Conservation (phyloP, 2,329 filamentous ascomycete genomes). For the Aspergillus hortae region DNA sequence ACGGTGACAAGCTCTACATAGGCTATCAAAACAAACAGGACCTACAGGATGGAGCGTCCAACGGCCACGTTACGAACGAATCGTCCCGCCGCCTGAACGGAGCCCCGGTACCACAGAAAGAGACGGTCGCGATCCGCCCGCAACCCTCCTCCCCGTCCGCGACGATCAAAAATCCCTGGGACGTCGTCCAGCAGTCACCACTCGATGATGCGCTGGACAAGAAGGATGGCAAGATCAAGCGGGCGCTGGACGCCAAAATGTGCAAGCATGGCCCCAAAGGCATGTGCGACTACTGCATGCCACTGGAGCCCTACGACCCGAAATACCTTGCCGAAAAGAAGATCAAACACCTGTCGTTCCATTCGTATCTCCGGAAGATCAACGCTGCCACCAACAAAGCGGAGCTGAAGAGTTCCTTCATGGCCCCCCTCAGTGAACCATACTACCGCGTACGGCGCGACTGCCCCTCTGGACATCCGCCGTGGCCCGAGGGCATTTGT, state of each 20-base stretch:
- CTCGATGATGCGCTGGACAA: slow-evolving; percentile 85
- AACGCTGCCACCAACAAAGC: slow-evolving; percentile 96
- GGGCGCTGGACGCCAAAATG: slow-evolving; percentile 75
- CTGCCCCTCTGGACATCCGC: slow-evolving; percentile 88
- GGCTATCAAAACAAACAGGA: slow-evolving; percentile 64
- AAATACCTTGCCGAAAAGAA: slow-evolving; percentile 90
- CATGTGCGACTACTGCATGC: slow-evolving; percentile 99
- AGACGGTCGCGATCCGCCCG: slow-evolving; percentile 63
- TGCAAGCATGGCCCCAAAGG: slow-evolving; percentile 94
- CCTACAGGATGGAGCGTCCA: slow-evolving; percentile 46
- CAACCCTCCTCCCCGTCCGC: slow-evolving; percentile 54
- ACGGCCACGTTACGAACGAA: slow-evolving; percentile 21
- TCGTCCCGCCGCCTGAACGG: slow-evolving; percentile 37
- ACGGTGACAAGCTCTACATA: slow-evolving; percentile 89
- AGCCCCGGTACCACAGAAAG: slow-evolving; percentile 35
- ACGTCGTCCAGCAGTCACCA: slow-evolving; percentile 79
- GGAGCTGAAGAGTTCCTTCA: slow-evolving; percentile 89
- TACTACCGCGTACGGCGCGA: slow-evolving; percentile 85
- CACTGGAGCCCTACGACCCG: slow-evolving; percentile 87
- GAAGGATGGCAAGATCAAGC: slow-evolving; percentile 81
- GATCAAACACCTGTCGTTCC: slow-evolving; percentile 98
- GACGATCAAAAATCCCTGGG: slow-evolving; percentile 85
- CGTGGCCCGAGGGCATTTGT: slow-evolving; percentile 95
- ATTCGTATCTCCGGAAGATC: slow-evolving; percentile 89
- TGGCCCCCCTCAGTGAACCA: slow-evolving; percentile 89